Conservation (phyloP, 1,284 basidiomycete genomes). For the Microbotryum scabiosae region DNA sequence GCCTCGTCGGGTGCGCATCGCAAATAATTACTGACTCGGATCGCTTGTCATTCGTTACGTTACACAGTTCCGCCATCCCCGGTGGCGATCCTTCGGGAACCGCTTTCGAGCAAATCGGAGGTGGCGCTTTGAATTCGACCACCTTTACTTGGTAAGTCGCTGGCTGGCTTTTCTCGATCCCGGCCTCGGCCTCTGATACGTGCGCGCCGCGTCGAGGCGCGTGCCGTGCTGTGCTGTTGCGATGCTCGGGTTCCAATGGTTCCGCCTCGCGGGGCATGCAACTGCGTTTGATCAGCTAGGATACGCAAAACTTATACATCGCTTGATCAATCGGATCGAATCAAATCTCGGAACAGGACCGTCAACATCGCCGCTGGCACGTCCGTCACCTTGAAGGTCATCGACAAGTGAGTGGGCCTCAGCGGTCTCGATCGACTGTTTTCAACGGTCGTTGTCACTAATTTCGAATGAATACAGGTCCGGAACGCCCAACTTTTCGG, state of each 20-base stretch:
- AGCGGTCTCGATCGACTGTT: constrained; percentile 12
- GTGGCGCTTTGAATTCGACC: background rate
- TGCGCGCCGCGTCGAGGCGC: background rate
- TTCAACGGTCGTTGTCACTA: background rate
- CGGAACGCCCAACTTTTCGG: no score
- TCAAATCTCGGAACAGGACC: constrained; percentile 18
- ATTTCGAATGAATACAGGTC: background rate
- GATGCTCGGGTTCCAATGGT: background rate
- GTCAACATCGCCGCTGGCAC: constrained; percentile 37
- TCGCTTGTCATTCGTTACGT: background rate
- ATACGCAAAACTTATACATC: background rate
- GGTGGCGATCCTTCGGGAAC: constrained; percentile 13
- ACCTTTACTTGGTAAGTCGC: constrained; percentile 20
- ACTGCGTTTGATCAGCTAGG: background rate
- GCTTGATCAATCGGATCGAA: background rate
- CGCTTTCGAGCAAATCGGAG: background rate
- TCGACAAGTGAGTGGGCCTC: constrained; percentile 26
- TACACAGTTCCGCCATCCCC: background rate
- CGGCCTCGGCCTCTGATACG: background rate
- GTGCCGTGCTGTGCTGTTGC: background rate
- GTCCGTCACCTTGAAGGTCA: constrained; percentile 37
- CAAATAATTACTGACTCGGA: background rate
- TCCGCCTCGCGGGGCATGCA: background rate
- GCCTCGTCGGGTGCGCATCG: background rate
- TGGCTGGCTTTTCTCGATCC: background rate